phyloP scores from a whole-genome alignment of 306 rosid species.

The Gleditsia sinensis region DNA sequence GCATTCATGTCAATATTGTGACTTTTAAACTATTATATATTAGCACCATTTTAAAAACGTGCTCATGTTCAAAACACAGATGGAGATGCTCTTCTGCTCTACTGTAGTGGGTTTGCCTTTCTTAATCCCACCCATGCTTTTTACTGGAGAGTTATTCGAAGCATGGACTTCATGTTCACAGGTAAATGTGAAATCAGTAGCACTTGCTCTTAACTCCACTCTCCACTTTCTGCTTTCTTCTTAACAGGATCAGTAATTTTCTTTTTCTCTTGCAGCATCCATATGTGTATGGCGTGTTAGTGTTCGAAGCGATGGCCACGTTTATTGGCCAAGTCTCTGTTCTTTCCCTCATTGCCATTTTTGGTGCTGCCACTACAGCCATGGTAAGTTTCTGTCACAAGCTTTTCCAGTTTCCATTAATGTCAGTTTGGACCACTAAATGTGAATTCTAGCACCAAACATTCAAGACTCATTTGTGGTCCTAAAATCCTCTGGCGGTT shows the following conservation, averaged over 20 bases:
- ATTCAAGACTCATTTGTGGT: slow-evolving; percentile 21
- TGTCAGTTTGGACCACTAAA: slow-evolving; percentile 37
- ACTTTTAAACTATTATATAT: slow-evolving; percentile 9
- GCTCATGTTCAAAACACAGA: slow-evolving; percentile 47
- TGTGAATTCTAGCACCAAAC: neutral
- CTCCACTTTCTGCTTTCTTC: slow-evolving; percentile 7
- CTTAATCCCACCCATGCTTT: slow-evolving; percentile 94
- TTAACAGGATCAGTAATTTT: slow-evolving; percentile 24
- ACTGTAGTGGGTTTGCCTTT: slow-evolving; percentile 92
- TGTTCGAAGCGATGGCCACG: slow-evolving; percentile 95
- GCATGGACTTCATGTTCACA: slow-evolving; percentile 94
- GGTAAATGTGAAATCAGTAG: slow-evolving; percentile 50
- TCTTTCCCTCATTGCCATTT: slow-evolving; percentile 88
- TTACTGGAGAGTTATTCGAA: slow-evolving; percentile 87
- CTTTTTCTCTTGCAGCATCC: slow-evolving; percentile 70
- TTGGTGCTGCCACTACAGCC: slow-evolving; percentile 97
- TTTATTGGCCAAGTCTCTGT: slow-evolving; percentile 92
- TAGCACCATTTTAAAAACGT: neutral
- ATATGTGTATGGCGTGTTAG: slow-evolving; percentile 84
- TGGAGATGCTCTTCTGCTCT: slow-evolving; percentile 97
- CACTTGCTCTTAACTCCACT: neutral
- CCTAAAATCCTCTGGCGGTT: neutral
- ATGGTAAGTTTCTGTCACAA: slow-evolving; percentile 63
- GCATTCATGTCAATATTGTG: slow-evolving; percentile 31
- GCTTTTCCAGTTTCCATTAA: slow-evolving; percentile 17